Evolutionary conservation across 2,329 filamentous ascomycete species (phyloP).

Genomic region (Byssochlamys sp.): DNA sequence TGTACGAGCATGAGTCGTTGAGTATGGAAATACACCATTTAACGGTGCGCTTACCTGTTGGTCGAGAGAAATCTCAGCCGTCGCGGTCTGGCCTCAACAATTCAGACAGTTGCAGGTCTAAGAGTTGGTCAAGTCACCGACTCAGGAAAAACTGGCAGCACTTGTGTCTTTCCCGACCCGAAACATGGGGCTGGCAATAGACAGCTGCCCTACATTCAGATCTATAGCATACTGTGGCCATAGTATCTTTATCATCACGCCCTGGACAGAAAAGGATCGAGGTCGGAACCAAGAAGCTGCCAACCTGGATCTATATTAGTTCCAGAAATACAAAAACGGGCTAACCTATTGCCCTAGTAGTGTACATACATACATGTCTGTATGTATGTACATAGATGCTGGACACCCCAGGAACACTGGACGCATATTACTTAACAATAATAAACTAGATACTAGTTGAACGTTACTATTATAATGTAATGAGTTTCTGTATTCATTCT

Average conservation of each 20-base stretch:
- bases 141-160: not conserved
- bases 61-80: not conserved
- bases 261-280: not conserved
- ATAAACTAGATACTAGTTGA: too few relatives aligned
- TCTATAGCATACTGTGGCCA: not conserved
- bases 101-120: not conserved
- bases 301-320: not conserved
- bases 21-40: not conserved
- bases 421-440: too few relatives aligned
- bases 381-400: too few relatives aligned
- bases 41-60: not conserved
- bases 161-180: not conserved
- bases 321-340: not conserved
- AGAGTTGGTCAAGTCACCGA: not conserved
- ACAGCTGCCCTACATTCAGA: not conserved
- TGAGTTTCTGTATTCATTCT: too few relatives aligned
- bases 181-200: not conserved
- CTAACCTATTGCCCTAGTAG: too few relatives aligned
- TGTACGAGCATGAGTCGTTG: constrained; percentile 16
- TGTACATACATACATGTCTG: too few relatives aligned
- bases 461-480: too few relatives aligned
- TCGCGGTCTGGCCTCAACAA: not conserved
- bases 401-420: too few relatives aligned
- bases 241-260: not conserved
- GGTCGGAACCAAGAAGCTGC: not conserved